Evolutionary conservation across 306 rosid species (phyloP).

Genomic region (Quercus rubra): DNA sequence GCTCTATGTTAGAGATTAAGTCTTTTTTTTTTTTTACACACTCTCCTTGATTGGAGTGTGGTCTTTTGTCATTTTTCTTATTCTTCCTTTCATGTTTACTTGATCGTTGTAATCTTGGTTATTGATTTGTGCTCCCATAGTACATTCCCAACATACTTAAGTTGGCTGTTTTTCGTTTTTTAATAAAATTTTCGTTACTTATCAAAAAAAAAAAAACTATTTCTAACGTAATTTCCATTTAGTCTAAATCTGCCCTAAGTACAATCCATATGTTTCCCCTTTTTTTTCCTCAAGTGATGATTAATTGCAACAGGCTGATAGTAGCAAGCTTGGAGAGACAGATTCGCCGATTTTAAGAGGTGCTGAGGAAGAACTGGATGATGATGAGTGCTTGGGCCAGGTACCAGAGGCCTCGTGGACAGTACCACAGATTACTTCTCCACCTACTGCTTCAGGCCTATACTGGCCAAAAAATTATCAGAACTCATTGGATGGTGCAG

Average conservation of each 20-base stretch:
- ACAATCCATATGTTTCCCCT: constrained; percentile 2
- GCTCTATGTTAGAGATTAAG: too few species aligned
- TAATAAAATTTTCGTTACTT: too few species aligned
- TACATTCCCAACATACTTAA: too few species aligned
- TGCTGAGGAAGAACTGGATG: constrained; percentile 51
- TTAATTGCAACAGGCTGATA: constrained; percentile 52
- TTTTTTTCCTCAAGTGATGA: constrained; percentile 19
- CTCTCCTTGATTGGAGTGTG: too few species aligned
- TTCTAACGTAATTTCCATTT: too few species aligned
- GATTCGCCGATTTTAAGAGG: constrained; percentile 59
- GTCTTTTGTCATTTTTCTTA: too few species aligned
- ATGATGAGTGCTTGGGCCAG: constrained; percentile 46
- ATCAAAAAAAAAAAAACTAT: too few species aligned
- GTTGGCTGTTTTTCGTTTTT: too few species aligned
- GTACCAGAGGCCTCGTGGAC: constrained; percentile 70
- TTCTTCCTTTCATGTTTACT: too few species aligned
- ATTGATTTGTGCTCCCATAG: too few species aligned
- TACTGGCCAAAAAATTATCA: constrained; percentile 65
- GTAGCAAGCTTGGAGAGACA: constrained; percentile 68
- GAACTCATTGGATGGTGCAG: constrained; percentile 30
- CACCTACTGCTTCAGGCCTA: constrained; percentile 86
- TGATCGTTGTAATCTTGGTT: too few species aligned
- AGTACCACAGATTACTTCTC: constrained; percentile 86
- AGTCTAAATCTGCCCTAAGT: background rate
- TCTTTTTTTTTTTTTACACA: too few species aligned